Evolutionary conservation across 169 alveolate species (phyloP).

Genomic region (Ichthyophthirius multifiliis): DNA sequence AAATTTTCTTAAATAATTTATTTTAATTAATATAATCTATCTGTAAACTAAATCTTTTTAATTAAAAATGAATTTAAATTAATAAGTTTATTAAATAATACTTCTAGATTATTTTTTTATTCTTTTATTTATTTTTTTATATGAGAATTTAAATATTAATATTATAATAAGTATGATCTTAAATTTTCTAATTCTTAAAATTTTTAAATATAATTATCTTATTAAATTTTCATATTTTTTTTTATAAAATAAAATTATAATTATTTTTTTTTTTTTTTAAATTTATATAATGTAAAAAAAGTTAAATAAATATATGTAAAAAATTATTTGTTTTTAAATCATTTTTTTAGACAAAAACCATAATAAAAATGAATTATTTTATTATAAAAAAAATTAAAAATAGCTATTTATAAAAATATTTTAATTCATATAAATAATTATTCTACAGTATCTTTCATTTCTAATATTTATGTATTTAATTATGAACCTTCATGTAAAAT

Average conservation of each 20-base stretch:
- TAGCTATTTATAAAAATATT: too few species aligned
- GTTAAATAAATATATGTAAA: too few species aligned
- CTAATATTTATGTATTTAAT: conserved; percentile 93
- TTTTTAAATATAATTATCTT: neutral
- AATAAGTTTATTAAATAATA: neutral
- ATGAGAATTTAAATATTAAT: neutral
- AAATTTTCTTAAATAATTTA: neutral
- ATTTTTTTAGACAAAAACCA: too few species aligned
- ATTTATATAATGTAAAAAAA: too few species aligned
- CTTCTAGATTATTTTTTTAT: neutral
- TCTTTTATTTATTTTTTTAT: neutral
- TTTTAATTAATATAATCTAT: neutral
- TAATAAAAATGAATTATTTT: too few species aligned
- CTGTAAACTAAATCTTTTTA: neutral
- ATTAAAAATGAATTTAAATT: neutral
- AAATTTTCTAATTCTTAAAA: neutral
- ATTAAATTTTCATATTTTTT: too few species aligned
- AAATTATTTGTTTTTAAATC: too few species aligned
- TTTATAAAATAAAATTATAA: too few species aligned
- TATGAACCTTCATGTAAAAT: conserved; percentile 94
- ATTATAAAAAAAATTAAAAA: too few species aligned
- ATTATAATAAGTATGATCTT: neutral
- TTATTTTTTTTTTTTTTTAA: too few species aligned
- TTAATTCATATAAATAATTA: conserved; percentile 91
- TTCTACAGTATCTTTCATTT: conserved; percentile 96